Evolutionary conservation across 768 basidiomycete species (phyloP).

Genomic region (Mycena alexandri): DNA sequence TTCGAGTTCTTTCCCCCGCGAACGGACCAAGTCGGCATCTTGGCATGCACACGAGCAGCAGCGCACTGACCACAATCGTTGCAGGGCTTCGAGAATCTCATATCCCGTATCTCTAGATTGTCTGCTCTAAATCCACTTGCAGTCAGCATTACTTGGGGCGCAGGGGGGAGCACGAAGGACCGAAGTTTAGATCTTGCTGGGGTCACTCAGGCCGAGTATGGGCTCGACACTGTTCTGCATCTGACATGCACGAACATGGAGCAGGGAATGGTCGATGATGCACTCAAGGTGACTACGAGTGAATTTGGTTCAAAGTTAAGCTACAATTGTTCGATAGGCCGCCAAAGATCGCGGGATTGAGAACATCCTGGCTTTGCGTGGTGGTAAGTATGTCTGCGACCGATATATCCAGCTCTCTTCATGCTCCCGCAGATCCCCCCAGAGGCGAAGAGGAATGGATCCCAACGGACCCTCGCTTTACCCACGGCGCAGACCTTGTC

Average conservation of each 20-base stretch:
- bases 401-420: constrained; percentile 4
- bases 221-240: constrained; percentile 91
- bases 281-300: constrained; percentile 73
- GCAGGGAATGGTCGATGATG: constrained; percentile 86
- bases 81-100: constrained; percentile 92
- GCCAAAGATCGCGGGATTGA: constrained; percentile 87
- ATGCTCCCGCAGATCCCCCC: constrained; percentile 79
- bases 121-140: constrained; percentile 83
- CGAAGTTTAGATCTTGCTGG: constrained; percentile 89
- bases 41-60: constrained; percentile 1
- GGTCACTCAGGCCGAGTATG: constrained; percentile 78
- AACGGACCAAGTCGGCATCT: constrained; percentile 78
- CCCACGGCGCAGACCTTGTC: constrained; percentile 90
- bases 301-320: constrained; percentile 19
- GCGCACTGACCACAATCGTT: constrained; percentile 23
- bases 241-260: constrained; percentile 98
- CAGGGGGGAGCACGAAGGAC: constrained; percentile 92
- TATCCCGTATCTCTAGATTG: constrained; percentile 88
- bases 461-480: constrained; percentile 85
- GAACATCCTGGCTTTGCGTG: constrained; percentile 92
- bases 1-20: constrained; percentile 98
- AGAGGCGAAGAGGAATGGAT: constrained; percentile 95
- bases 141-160: constrained; percentile 97
- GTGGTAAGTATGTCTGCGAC: constrained; percentile 73
- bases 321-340: constrained; percentile 55